Conservation (phyloP, 257 asterid species). For the Solanum phureja region DNA sequence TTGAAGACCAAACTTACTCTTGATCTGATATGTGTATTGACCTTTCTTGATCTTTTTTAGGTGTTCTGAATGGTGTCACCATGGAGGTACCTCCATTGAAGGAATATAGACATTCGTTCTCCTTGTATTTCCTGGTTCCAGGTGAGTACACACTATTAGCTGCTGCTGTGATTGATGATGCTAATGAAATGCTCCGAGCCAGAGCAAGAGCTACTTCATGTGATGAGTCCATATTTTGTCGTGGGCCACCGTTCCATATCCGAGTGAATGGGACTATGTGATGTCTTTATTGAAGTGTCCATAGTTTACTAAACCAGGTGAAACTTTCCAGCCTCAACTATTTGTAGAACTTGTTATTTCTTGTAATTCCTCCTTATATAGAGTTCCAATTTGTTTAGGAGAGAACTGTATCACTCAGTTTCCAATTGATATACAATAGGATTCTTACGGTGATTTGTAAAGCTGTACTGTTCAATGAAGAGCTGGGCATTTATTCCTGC, state of each 20-base stretch:
- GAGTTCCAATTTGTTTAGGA: background rate
- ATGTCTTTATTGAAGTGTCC: background rate
- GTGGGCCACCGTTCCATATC: slow-evolving; percentile 94
- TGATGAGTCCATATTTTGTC: slow-evolving; percentile 86
- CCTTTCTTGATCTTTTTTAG: slow-evolving; percentile 19
- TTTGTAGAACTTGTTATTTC: background rate
- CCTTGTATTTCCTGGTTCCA: slow-evolving; percentile 86
- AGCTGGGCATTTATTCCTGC: background rate
- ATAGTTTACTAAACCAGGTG: background rate
- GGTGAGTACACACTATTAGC: slow-evolving; percentile 91
- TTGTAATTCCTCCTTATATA: background rate
- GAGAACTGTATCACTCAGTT: background rate
- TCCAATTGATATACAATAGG: background rate
- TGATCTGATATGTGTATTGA: slow-evolving; percentile 3
- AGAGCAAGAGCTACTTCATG: slow-evolving; percentile 61
- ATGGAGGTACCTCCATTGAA: slow-evolving; percentile 86
- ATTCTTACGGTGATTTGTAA: background rate
- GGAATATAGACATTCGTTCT: slow-evolving; percentile 72
- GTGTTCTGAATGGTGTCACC: slow-evolving; percentile 63
- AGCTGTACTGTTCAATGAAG: background rate
- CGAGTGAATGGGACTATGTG: slow-evolving; percentile 58
- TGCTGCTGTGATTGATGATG: slow-evolving; percentile 86
- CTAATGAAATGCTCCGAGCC: slow-evolving; percentile 87
- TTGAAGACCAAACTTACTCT: background rate
- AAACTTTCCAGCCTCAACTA: background rate